phyloP scores from a whole-genome alignment of 306 rosid genomes.

The Casuarina cunninghamiana region DNA sequence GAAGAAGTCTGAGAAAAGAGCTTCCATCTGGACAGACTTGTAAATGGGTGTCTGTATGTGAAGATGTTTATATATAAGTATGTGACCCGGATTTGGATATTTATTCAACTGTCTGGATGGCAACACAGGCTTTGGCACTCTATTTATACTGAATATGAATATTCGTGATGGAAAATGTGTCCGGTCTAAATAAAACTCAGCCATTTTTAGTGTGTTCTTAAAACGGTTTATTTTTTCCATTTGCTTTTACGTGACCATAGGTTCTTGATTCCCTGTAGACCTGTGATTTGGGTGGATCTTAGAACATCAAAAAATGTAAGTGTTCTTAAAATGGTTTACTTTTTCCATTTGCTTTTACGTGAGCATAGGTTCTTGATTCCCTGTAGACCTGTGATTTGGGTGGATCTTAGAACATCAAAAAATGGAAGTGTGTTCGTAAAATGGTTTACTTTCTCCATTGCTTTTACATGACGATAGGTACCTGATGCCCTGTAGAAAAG shows the following conservation, averaged over 20 bases:
- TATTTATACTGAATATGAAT: constrained; percentile 22
- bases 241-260: not conserved
- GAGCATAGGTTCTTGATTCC: not conserved
- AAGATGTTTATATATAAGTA: constrained; percentile 26
- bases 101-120: constrained; percentile 25
- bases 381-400: not conserved
- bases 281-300: not conserved
- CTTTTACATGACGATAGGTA: not conserved
- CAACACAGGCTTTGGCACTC: constrained; percentile 17
- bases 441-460: not conserved
- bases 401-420: not conserved
- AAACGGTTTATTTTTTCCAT: not conserved
- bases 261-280: not conserved
- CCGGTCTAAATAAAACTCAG: constrained; percentile 20
- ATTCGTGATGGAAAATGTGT: constrained; percentile 4
- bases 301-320: not conserved
- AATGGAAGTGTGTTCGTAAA: not conserved
- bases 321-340: not conserved
- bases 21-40: constrained; percentile 29
- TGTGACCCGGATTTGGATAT: constrained; percentile 6
- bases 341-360: not conserved
- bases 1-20: constrained; percentile 25
- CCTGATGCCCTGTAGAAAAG: no score
- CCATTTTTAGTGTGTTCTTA: not conserved
- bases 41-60: constrained; percentile 22